These are phyloP conservation scores for Quercus rubra DNA, from an alignment of 306 rosid genomes.

Conservation along the genomic window DNA sequence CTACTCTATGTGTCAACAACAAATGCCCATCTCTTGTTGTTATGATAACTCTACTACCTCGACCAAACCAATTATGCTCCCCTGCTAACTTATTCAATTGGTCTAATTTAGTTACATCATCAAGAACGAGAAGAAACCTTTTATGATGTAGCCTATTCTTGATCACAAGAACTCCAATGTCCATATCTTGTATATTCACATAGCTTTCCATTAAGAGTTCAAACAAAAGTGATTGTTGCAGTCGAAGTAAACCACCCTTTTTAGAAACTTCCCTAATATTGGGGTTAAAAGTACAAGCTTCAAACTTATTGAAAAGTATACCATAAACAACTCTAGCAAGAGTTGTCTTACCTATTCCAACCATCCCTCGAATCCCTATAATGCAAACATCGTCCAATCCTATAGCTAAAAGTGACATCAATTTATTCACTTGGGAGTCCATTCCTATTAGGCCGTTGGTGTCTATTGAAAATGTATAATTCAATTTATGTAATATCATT, in stretches of 20 bases:
- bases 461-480: no score
- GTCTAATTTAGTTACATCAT: constrained; percentile 31
- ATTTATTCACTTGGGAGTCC: no score
- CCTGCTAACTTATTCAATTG: constrained; percentile 29
- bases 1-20: constrained; percentile 1
- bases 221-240: background rate
- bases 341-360: no score
- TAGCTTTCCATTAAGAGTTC: background rate
- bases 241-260: background rate
- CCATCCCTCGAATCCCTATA: no score
- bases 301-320: no score
- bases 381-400: no score
- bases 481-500: no score
- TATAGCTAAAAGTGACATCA: no score
- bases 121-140: constrained; percentile 31
- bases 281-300: no score
- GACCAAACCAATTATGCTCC: constrained; percentile 34
- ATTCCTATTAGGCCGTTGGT: no score
- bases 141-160: constrained; percentile 12
- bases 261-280: no score
- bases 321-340: no score
- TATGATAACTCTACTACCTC: constrained; percentile 38
- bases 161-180: background rate
- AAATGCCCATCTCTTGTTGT: constrained; percentile 20
- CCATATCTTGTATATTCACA: background rate